Evolutionary conservation across 2,329 filamentous ascomycete genomes (phyloP), one percentile per base, ranked within the genome.

Genomic region (Acarospora socialis): DNA sequence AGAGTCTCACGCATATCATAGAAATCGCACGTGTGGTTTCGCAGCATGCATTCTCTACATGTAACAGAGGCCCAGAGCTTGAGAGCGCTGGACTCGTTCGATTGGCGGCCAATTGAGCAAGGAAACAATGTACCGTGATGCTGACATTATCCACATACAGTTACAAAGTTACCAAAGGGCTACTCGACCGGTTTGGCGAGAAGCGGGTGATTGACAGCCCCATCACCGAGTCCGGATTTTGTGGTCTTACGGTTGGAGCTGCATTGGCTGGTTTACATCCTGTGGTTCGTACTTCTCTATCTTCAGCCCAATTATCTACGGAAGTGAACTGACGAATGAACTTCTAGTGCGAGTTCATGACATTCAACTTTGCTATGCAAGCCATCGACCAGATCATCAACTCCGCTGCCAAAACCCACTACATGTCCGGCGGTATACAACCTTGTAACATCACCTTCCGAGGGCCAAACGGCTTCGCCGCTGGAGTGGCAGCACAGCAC

Each of bases 341-440:
- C n/a, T 19, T 40, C 3, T 41, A 90, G 82, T 90, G 81, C 73
- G 90, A 98, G 68, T 98, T 98, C 72, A 98, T 98, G 90, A 98
- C 90, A 53, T 95, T 93, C 76, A 98, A 98, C 74, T 95, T 95
- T 57, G 87, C 90, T 60, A 98, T 98, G 90, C 90, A 98, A 68
- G 83, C 90, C 56, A 98, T 98, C 61, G 90, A 98, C 60, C 90
- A 98, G 61, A 82, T 98, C 56, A 86, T 98, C 74, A 98, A 98
- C 76, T 95, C 87, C 30, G 90, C 70, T 48, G 90, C 84, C 54
- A 98, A 98, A 73, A 98, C 90, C 36, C 87, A 98, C 55, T 98
- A 98, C 71, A 98, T 98, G 90, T 95, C 90, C 43, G 90, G 90
- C 51, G 90, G 90, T 60, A 95, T 94, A 60, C 90, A 98, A 65